phyloP scores from a whole-genome alignment of 192 early-diverging fungal species.

The Backusella parvicylindrica region DNA sequence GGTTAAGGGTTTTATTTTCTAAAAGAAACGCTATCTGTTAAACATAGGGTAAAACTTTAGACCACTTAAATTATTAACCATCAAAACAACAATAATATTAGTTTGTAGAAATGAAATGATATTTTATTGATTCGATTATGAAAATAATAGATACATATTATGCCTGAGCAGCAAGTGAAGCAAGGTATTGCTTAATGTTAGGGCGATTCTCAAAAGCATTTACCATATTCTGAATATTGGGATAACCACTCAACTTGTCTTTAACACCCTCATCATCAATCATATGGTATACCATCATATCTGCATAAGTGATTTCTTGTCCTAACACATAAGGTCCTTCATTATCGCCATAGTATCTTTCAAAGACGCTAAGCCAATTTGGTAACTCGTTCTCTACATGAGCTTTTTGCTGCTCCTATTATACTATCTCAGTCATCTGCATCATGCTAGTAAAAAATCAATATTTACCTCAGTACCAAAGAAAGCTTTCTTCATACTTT shows the following conservation, averaged over 20 bases:
- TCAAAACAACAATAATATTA: background rate
- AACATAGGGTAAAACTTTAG: background rate
- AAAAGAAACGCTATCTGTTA: no score
- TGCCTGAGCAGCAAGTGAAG: background rate
- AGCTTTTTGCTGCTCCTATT: background rate
- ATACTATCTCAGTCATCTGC: background rate
- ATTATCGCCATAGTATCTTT: background rate
- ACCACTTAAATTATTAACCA: background rate
- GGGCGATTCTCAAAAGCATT: background rate
- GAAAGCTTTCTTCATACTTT: background rate
- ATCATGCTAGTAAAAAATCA: background rate
- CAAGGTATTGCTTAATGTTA: background rate
- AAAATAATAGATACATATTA: background rate
- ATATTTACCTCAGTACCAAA: background rate
- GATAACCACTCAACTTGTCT: background rate
- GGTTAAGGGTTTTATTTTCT: background rate
- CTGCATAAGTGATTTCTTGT: background rate
- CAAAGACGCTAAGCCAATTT: background rate
- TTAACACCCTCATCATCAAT: background rate
- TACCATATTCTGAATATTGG: background rate
- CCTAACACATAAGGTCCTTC: background rate
- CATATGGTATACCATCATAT: background rate
- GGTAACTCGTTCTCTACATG: background rate
- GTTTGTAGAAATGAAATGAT: background rate
- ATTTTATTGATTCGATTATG: background rate